phyloP scores from a whole-genome alignment of 768 basidiomycete species.

The Boletus rubescentipes region DNA sequence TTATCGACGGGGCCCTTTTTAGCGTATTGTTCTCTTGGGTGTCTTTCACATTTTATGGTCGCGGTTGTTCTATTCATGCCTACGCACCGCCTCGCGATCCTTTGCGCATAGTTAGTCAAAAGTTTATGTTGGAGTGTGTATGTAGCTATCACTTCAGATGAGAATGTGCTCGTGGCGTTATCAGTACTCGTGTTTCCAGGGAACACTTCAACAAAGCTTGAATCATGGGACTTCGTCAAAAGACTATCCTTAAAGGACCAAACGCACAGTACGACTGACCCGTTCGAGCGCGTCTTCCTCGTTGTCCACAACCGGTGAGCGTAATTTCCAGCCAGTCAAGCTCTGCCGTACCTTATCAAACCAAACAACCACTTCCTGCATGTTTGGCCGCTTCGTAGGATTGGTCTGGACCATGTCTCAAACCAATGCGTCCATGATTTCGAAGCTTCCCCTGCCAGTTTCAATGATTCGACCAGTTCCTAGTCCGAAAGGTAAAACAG shows the following conservation, averaged over 20 bases:
- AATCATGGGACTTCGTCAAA: no score
- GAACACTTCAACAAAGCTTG: no score
- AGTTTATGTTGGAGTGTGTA: no score
- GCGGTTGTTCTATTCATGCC: not conserved
- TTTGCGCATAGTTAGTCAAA: not conserved
- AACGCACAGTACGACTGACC: not conserved
- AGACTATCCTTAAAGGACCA: no score
- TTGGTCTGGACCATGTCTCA: conserved; percentile 36
- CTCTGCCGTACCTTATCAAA: conserved; percentile 22
- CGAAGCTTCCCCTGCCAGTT: conserved; percentile 6
- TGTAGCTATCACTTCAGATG: not conserved
- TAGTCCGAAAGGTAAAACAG: not conserved
- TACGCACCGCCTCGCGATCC: not conserved
- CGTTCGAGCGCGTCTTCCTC: not conserved
- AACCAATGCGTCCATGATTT: conserved; percentile 33
- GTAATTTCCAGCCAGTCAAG: conserved; percentile 11
- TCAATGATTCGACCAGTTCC: conserved; percentile 1
- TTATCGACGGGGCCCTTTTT: not conserved
- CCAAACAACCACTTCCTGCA: conserved; percentile 33
- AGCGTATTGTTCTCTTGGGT: not conserved
- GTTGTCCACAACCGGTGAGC: no score
- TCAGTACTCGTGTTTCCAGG: no score
- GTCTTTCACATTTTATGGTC: not conserved
- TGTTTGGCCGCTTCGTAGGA: conserved; percentile 34
- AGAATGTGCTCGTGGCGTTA: no score